Percentiles rank a stretch among this genome's conserved stretches.
phyloP scores from a whole-genome alignment of 805 yeast species.

The Schwanniomyces vanrijiae region DNA sequence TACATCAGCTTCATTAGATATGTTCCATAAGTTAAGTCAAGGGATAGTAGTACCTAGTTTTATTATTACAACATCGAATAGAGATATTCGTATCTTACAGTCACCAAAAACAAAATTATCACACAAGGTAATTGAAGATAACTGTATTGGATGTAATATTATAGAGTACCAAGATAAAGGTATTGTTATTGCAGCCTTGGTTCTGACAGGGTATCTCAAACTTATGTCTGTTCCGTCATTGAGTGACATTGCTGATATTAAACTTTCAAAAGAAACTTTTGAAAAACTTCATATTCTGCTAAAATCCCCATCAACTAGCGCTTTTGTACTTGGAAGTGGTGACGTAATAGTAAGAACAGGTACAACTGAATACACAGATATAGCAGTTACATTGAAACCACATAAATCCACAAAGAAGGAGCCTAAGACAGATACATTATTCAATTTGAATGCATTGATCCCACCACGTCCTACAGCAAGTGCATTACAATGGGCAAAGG shows the following conservation, averaged over 20 bases:
- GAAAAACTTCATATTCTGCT: constrained; percentile 20
- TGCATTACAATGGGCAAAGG: constrained; percentile 84
- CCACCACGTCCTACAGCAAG: constrained; percentile 82
- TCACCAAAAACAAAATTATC: constrained; percentile 63
- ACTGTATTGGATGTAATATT: constrained; percentile 49
- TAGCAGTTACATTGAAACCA: constrained; percentile 21
- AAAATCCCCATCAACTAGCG: constrained; percentile 19
- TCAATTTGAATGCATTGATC: constrained; percentile 63
- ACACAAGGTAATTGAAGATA: constrained; percentile 58
- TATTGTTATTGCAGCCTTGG: constrained; percentile 46
- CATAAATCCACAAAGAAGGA: constrained; percentile 20
- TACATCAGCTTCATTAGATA: constrained; percentile 60
- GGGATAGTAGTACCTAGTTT: constrained; percentile 66
- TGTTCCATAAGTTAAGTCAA: constrained; percentile 56
- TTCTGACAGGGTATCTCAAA: constrained; percentile 48
- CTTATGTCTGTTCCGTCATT: constrained; percentile 60
- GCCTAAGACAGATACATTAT: constrained; percentile 54
- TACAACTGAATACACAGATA: constrained; percentile 41
- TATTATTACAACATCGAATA: constrained; percentile 51
- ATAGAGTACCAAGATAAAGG: constrained; percentile 45
- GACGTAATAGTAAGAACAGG: constrained; percentile 58
- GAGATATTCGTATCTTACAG: constrained; percentile 63
- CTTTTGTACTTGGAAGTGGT: constrained; percentile 48
- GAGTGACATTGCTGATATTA: constrained; percentile 52
- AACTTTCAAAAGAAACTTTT: constrained; percentile 31